Evolutionary conservation across 768 basidiomycete genomes (phyloP), one percentile per base, ranked within the genome.

Genomic region (Butyriboletus loyo): DNA sequence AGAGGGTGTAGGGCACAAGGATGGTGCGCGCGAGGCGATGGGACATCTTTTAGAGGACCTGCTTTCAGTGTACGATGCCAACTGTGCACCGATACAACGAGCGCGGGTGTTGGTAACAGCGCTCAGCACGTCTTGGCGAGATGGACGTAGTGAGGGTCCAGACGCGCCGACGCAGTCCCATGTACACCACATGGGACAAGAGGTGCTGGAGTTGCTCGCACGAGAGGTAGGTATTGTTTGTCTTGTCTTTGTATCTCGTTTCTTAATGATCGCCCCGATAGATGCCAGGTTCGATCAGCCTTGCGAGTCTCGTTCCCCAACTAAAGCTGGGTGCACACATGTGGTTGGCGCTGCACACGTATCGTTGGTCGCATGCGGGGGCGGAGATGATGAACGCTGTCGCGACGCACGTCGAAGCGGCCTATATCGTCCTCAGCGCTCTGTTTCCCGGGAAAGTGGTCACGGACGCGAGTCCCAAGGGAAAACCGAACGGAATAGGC

Each of bases 321-420:
- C 83, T 85, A 59, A 75, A 72, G 27, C 76, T 81, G 1, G 68
- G 76, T 1, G 73, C 77, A 0, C 81, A 87, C 60, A 73, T 94
- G 24, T 88, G 86, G 84, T 70, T 82, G 40, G 83, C 85, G 0
- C 70, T 94, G 19, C 84, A 89, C 60, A 77, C 82, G 0, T 89
- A 93, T 67, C 79, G 82, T 14, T 73, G 71, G 6, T 71, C 66
- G 9, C 74, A 79, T 49, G 54, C 68, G 1, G 64, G 61, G 11
- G 41, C 44, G 14, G 68, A 78, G 22, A 77, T 81, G 62, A 74
- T 71, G 49, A 50, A 67, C 0, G 60, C 76, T 2, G 75, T 89
- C 37, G 68, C 77, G 8, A 61, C 70, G n/a, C 81, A 84, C 43
- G 73, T 80, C 1, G 81, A 79, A 11, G 70, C 77, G 14, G 86